A percentile compares a stretch with the other conserved stretches of the same genome.
phyloP scores from a whole-genome alignment of 176 grass and related monocot genomes.

The Oryza glaberrima region DNA sequence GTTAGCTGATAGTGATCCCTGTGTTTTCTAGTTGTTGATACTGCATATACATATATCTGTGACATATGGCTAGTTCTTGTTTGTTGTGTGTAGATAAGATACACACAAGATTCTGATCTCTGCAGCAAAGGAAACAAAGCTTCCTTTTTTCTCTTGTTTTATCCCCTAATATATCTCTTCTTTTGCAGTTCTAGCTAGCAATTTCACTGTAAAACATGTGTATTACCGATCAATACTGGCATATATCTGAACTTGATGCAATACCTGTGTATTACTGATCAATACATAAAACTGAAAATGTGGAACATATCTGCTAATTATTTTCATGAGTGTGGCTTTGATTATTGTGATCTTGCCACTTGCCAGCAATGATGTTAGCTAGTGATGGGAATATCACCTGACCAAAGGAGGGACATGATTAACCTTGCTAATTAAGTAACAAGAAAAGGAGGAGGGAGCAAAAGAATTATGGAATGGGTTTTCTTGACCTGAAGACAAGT shows the following conservation, averaged over 20 bases:
- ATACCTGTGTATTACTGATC: neutral
- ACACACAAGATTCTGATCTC: neutral
- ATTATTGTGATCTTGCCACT: neutral
- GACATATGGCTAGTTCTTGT: neutral
- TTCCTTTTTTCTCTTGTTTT: neutral
- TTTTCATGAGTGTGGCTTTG: neutral
- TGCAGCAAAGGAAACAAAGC: neutral
- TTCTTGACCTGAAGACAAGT: neutral
- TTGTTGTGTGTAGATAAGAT: neutral
- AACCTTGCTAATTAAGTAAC: neutral
- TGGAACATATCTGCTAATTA: neutral
- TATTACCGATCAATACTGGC: neutral
- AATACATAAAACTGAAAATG: neutral
- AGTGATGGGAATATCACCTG: neutral
- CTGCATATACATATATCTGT: neutral
- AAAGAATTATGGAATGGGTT: neutral
- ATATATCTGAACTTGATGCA: neutral
- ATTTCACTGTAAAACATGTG: neutral
- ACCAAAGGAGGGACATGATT: neutral
- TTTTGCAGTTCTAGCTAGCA: neutral
- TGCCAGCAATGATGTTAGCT: neutral
- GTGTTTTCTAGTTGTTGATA: neutral
- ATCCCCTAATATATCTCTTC: neutral
- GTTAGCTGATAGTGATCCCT: neutral
- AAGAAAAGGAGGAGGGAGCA: neutral